Evolutionary conservation across 169 alveolate species (phyloP).

Genomic region (Plasmodium cynomolgi): DNA sequence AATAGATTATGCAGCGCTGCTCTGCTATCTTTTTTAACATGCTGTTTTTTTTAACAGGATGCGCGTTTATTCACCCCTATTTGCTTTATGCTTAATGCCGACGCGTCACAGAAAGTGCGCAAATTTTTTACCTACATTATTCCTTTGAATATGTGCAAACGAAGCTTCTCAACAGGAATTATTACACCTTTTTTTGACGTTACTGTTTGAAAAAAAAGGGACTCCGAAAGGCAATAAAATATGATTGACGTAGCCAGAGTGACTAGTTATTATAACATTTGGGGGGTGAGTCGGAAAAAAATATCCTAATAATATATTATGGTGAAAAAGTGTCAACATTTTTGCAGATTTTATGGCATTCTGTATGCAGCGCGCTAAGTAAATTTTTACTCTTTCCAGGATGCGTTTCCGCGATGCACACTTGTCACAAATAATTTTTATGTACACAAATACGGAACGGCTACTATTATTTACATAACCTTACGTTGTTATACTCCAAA

Average conservation of each 20-base stretch:
- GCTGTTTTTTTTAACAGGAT: not conserved
- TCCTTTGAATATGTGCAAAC: no score
- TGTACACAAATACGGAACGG: not conserved
- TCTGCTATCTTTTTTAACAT: not conserved
- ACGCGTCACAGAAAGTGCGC: not conserved
- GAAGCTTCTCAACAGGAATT: not conserved
- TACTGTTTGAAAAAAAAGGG: not conserved
- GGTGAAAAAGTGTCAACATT: not conserved
- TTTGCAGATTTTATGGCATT: not conserved
- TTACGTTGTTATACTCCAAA: not conserved
- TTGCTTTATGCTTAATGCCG: not conserved
- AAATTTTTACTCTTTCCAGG: not conserved
- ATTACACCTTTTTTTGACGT: not conserved
- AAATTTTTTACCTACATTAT: not conserved
- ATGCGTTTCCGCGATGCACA: no score
- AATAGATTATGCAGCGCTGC: not conserved
- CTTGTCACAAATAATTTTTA: no score
- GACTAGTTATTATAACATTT: not conserved
- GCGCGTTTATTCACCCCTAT: not conserved
- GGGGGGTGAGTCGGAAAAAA: not conserved
- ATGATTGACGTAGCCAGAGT: not conserved
- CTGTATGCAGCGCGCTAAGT: not conserved
- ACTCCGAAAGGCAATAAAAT: not conserved
- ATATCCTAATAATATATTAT: not conserved
- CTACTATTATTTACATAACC: not conserved